Percentiles rank a stretch among this genome's conserved stretches.
Evolutionary conservation across 1,139 yeast species (phyloP).

Genomic region (Hanseniaspora gamundiae): DNA sequence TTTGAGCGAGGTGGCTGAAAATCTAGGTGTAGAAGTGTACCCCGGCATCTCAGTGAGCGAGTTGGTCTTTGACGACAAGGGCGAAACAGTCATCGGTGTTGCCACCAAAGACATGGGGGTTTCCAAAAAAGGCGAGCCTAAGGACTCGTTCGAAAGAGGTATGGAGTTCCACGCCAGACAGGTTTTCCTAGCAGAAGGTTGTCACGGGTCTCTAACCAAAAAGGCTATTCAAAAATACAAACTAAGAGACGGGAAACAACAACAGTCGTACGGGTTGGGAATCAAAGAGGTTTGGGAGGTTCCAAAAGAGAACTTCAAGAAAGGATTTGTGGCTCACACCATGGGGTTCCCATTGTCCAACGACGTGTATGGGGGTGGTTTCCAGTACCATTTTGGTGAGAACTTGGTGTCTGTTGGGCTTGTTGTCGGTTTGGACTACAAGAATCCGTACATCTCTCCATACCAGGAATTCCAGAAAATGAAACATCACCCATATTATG

Average conservation of each 20-base stretch:
- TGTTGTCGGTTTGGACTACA: constrained; percentile 85
- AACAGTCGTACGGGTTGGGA: constrained; percentile 92
- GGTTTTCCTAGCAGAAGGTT: constrained; percentile 90
- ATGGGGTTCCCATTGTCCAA: constrained; percentile 77
- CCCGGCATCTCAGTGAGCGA: constrained; percentile 89
- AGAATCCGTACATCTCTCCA: constrained; percentile 89
- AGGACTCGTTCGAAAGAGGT: constrained; percentile 77
- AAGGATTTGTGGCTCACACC: constrained; percentile 77
- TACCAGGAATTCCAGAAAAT: constrained; percentile 89
- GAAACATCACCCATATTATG: constrained; percentile 83
- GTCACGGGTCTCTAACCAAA: constrained; percentile 88
- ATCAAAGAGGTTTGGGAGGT: constrained; percentile 97
- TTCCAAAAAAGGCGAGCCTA: constrained; percentile 60
- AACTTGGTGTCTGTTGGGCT: constrained; percentile 81
- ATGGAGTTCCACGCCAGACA: constrained; percentile 90
- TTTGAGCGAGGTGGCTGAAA: constrained; percentile 83
- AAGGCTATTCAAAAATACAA: constrained; percentile 57
- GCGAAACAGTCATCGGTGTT: constrained; percentile 59
- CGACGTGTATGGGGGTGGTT: constrained; percentile 88
- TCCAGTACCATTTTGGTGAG: constrained; percentile 93
- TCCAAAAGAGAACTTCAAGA: constrained; percentile 64
- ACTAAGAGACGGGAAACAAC: constrained; percentile 51
- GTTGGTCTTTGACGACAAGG: constrained; percentile 42
- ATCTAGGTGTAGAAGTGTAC: constrained; percentile 83
- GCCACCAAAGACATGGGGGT: constrained; percentile 92